Conservation (phyloP, 2,329 filamentous ascomycete genomes). For the Teratosphaeriaceae sp. region DNA sequence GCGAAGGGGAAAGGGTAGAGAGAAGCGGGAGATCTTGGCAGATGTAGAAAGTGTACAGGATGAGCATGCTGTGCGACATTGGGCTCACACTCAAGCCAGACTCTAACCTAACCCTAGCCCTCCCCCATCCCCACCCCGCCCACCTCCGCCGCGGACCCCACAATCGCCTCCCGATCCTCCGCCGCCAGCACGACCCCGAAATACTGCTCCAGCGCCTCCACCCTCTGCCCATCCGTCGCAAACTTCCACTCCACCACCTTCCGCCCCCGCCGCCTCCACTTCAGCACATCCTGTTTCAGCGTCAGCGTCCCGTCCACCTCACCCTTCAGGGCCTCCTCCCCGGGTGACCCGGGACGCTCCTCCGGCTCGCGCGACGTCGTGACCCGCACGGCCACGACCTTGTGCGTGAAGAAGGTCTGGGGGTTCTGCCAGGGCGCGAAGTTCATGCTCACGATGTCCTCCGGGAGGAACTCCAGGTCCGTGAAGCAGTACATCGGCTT, state of each 20-base stretch:
- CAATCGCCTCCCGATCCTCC: constrained; percentile 34
- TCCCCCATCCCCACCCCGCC: constrained; percentile 7
- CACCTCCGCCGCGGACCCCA: constrained; percentile 16
- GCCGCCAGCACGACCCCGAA: constrained; percentile 39
- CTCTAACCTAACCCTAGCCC: no score
- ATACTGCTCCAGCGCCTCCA: constrained; percentile 38
- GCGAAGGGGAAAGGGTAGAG: neutral
- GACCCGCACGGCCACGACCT: constrained; percentile 43
- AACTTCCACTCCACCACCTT: constrained; percentile 35
- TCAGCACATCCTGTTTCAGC: constrained; percentile 20
- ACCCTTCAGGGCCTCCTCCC: constrained; percentile 11
- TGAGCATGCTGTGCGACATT: no score
- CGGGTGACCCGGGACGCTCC: constrained; percentile 10
- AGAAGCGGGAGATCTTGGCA: neutral
- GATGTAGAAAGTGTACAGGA: no score
- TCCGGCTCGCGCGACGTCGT: constrained; percentile 12
- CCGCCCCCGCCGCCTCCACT: constrained; percentile 27
- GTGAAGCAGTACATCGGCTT: constrained; percentile 58
- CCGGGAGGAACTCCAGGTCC: constrained; percentile 55
- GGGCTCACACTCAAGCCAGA: no score
- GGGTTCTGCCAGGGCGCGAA: constrained; percentile 45
- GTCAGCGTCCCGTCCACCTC: constrained; percentile 21
- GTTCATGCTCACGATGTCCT: constrained; percentile 57
- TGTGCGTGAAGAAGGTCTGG: constrained; percentile 49
- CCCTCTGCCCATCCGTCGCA: constrained; percentile 35